Percentiles rank a stretch among this genome's conserved stretches.
Conservation (phyloP, 164 flowering plant genomes). For the Liquidambar formosana region DNA sequence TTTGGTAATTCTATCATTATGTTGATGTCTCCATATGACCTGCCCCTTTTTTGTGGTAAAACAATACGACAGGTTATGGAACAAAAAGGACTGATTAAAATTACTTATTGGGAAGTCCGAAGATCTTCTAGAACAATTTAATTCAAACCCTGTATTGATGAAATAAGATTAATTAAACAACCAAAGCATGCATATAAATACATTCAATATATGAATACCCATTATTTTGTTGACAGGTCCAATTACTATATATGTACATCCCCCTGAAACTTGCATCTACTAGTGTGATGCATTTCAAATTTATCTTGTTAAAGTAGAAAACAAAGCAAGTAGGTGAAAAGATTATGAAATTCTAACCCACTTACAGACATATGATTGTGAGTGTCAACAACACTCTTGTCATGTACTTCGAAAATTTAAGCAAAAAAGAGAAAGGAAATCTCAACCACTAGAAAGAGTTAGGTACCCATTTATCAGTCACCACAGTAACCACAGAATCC, state of each 20-base stretch:
- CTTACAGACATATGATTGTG: neutral
- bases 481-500: constrained; percentile 22
- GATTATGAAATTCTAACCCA: neutral
- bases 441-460: constrained; percentile 18
- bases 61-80: too few species aligned
- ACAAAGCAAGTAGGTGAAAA: neutral
- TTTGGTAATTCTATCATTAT: too few species aligned
- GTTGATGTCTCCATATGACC: too few species aligned
- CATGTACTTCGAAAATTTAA: neutral
- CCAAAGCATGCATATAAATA: neutral
- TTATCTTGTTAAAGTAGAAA: neutral
- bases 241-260: neutral
- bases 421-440: neutral
- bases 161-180: neutral
- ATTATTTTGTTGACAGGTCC: too few species aligned
- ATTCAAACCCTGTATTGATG: too few species aligned
- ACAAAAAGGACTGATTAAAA: too few species aligned
- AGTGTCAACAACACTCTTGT: neutral
- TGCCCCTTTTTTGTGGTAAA: too few species aligned
- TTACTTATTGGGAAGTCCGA: too few species aligned
- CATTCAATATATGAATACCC: neutral
- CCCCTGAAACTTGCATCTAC: neutral
- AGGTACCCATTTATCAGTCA: constrained; percentile 29
- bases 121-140: too few species aligned
- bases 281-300: neutral